phyloP scores from a whole-genome alignment of 148 eudicot genomes.

The Silene latifolia region DNA sequence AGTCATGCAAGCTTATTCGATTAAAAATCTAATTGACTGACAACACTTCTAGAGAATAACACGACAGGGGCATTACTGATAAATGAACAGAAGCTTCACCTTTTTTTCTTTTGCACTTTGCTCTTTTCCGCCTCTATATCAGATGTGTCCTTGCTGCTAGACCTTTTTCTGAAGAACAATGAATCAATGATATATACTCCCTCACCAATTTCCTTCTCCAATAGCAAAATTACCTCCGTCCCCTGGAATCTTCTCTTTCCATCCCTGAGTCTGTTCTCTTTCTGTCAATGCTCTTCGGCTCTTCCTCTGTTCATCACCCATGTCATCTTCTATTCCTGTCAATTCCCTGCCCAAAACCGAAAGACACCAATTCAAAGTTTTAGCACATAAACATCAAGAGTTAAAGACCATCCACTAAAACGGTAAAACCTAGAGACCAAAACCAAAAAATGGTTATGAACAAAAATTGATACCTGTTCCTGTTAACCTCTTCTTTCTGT shows the following conservation, averaged over 20 bases:
- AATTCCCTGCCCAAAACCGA: constrained; percentile 19
- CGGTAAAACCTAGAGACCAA: background rate
- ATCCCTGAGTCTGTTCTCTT: constrained; percentile 18
- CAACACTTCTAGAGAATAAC: background rate
- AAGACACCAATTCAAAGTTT: background rate
- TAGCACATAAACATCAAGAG: background rate
- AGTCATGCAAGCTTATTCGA: background rate
- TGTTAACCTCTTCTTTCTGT: constrained; percentile 35
- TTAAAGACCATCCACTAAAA: background rate
- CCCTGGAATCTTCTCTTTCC: constrained; percentile 17
- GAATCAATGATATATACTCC: background rate
- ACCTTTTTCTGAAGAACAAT: constrained; percentile 43
- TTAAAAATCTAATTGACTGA: too few relatives aligned
- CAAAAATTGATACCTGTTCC: constrained; percentile 44
- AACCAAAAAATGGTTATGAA: background rate
- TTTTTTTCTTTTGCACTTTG: constrained; percentile 44
- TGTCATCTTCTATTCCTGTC: constrained; percentile 14
- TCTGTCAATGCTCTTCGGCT: constrained; percentile 1
- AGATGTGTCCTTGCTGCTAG: constrained; percentile 37
- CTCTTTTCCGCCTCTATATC: constrained; percentile 30
- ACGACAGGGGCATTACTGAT: background rate
- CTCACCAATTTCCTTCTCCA: background rate
- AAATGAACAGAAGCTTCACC: constrained; percentile 31
- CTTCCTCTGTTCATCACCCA: constrained; percentile 20
- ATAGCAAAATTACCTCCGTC: constrained; percentile 22